Evolutionary conservation across 805 yeast genomes (phyloP).

Genomic region (Alloascoidea hylecoeti): DNA sequence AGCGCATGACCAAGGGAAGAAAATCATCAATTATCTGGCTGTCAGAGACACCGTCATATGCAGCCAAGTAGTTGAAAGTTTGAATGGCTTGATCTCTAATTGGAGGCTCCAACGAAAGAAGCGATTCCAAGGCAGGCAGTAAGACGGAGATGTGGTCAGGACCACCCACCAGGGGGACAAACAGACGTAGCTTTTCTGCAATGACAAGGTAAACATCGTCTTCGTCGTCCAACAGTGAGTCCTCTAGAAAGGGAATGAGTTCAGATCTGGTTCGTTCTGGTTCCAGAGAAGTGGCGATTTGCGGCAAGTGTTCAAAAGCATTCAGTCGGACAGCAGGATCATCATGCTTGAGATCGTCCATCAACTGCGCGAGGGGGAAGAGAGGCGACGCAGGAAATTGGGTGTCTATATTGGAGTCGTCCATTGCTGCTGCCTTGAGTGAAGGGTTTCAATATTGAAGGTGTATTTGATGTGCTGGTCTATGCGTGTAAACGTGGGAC

Average conservation of each 20-base stretch:
- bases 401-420: too few species aligned
- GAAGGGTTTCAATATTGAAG: too few species aligned
- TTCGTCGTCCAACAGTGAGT: slow-evolving; percentile 78
- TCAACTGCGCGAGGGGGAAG: slow-evolving; percentile 87
- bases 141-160: slow-evolving; percentile 30
- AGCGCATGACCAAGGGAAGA: slow-evolving; percentile 48
- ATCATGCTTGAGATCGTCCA: slow-evolving; percentile 92
- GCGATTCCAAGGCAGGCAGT: slow-evolving; percentile 31
- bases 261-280: slow-evolving; percentile 69
- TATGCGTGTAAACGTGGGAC: too few species aligned
- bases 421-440: too few species aligned
- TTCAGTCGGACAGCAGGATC: slow-evolving; percentile 73
- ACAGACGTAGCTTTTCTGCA: slow-evolving; percentile 62
- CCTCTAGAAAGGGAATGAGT: slow-evolving; percentile 56
- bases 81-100: slow-evolving; percentile 69
- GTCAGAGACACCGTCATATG: slow-evolving; percentile 28
- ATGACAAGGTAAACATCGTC: slow-evolving; percentile 77
- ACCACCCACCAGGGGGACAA: slow-evolving; percentile 71
- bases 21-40: slow-evolving; percentile 46
- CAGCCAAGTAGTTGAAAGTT: slow-evolving; percentile 50
- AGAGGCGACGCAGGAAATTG: slow-evolving; percentile 36
- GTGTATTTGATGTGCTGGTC: too few species aligned
- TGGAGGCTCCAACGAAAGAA: slow-evolving; percentile 76
- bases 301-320: slow-evolving; percentile 73
- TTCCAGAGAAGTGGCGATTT: slow-evolving; percentile 71